A percentile compares a stretch with the other conserved stretches of the same genome.
These are phyloP conservation scores for Cordyceps cateniannulata DNA, from an alignment of 2,329 filamentous ascomycete genomes.

Conservation along the genomic window DNA sequence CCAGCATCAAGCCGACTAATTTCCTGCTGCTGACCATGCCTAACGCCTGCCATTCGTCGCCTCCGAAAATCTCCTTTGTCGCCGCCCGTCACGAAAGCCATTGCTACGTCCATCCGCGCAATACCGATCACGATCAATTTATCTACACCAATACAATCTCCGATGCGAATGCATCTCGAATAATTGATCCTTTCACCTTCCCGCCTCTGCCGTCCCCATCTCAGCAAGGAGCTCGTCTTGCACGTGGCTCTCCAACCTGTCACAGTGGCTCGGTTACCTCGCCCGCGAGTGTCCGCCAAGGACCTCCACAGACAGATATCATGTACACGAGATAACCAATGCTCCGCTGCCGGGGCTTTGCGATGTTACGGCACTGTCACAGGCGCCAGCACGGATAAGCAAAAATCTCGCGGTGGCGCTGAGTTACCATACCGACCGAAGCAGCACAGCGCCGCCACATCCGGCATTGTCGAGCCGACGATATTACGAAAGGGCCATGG, in stretches of 20 bases:
- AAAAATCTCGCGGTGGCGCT: constrained; percentile 5
- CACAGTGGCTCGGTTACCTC: constrained; percentile 31
- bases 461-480: constrained; percentile 18
- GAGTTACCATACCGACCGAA: constrained; percentile 9
- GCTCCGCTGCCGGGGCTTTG: constrained; percentile 29
- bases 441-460: constrained; percentile 10
- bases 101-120: not conserved
- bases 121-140: not conserved
- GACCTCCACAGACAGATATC: constrained; percentile 28
- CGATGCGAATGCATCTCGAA: not conserved
- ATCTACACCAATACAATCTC: not conserved
- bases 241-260: constrained; percentile 12
- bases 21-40: constrained; percentile 10
- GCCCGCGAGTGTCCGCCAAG: constrained; percentile 38
- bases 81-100: not conserved
- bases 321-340: constrained; percentile 36
- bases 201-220: not conserved
- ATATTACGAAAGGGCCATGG: constrained; percentile 15
- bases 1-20: not conserved
- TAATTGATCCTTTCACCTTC: not conserved
- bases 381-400: constrained; percentile 18
- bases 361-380: constrained; percentile 26
- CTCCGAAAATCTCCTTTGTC: constrained; percentile 5
- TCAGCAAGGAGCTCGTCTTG: constrained; percentile 6
- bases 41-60: constrained; percentile 1